A percentile compares a stretch with the other conserved stretches of the same genome.
phyloP scores from a whole-genome alignment of 2,329 filamentous ascomycete genomes.

The Pseudopithomyces chartarum region DNA sequence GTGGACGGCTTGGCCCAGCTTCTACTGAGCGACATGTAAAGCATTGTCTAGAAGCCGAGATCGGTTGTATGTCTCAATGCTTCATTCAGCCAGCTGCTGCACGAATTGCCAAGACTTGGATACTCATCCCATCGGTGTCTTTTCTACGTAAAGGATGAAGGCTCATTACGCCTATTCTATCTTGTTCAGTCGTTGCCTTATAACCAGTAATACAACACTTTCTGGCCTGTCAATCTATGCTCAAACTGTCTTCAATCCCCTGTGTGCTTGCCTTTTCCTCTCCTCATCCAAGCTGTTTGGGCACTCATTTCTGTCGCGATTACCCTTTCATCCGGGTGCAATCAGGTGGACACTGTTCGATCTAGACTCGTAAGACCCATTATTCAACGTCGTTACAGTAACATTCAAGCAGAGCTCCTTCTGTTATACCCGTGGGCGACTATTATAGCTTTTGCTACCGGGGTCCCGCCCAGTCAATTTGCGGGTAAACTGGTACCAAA shows the following conservation, averaged over 20 bases:
- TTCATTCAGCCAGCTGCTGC: background rate
- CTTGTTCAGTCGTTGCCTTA: too few species aligned
- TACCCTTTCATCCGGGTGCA: background rate
- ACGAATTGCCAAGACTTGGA: background rate
- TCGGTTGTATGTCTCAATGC: background rate
- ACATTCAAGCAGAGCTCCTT: background rate
- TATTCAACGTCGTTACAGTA: background rate
- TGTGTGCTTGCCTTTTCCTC: too few species aligned
- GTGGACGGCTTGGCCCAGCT: too few species aligned
- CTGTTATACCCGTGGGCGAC: background rate
- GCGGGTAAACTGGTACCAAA: slow-evolving; percentile 29
- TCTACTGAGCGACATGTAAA: too few species aligned
- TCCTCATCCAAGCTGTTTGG: too few species aligned
- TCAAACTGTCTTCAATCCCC: too few species aligned
- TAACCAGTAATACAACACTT: too few species aligned
- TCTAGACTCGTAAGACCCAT: background rate
- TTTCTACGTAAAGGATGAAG: too few species aligned
- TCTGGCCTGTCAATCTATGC: too few species aligned
- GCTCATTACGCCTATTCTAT: too few species aligned
- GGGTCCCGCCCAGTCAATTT: slow-evolving; percentile 26
- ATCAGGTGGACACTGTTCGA: background rate
- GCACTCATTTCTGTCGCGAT: background rate
- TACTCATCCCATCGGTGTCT: too few species aligned
- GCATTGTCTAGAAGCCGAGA: background rate
- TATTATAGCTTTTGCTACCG: slow-evolving; percentile 5